Evolutionary conservation across 192 early-diverging fungal genomes (phyloP), one percentile per base, ranked within the genome.

Genomic region (Kickxella alabastrina): DNA sequence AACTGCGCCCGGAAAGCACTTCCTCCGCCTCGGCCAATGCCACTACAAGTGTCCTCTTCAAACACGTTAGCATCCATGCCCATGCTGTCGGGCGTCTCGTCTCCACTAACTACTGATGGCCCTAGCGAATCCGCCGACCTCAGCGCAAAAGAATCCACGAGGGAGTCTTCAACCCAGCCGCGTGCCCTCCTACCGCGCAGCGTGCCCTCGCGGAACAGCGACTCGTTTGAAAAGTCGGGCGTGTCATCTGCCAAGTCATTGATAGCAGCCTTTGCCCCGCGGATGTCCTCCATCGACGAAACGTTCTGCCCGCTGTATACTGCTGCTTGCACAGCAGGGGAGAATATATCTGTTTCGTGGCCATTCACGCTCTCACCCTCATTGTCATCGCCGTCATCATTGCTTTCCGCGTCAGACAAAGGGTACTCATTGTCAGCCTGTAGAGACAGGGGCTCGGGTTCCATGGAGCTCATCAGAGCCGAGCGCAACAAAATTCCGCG

Each of bases 401-500:
- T 35, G 38, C 45, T 18, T 7, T 32, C 53, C 7, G 21, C 34
- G 29, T 29, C 26, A 8, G 24, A 19, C 12, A 17, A n/a, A 28
- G 12, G 14, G 32, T 12, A 32, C 34, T 46, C 52, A 14, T 46
- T 35, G 15, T n/a, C 43, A 10, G 14, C 24, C 6, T 14, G 13
- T 3, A 28, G 6, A 10, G 43, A 7, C 13, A n/a, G 7, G 4
- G 46, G 17, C 31, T 10, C 7, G 0, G 26, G 27, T 0, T 46
- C 45, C n/a, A 41, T 22, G 10, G 62, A 52, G 15, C 69, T 56
- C 50, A 65, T 61, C 39, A 72, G 28, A 10, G 62, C 69, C 4
- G 69, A 72, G n/a, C 69, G 62, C 17, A 72, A 53, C 29, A 72
- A 45, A 38, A 72, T 72, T 0, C 69, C 69, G n/a, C 69, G 62